Conservation (phyloP, 306 rosid genomes). For the Sindora glabra region DNA sequence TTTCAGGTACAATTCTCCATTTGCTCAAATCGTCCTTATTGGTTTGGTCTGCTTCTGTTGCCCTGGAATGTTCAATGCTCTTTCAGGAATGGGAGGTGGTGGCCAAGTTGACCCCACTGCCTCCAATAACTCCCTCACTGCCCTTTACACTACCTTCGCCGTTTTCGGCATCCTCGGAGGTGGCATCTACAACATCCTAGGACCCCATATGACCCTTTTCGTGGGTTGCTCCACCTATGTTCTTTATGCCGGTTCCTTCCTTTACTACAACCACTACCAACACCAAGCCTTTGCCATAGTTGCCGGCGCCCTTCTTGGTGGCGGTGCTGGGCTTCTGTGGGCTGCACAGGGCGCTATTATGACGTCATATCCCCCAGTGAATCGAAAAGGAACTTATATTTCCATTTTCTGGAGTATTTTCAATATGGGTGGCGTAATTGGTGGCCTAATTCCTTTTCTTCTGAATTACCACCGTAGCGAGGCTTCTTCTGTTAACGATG, state of each 20-base stretch:
- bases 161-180: slow-evolving; percentile 85
- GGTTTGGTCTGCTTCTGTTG: slow-evolving; percentile 90
- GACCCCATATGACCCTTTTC: slow-evolving; percentile 74
- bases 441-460: slow-evolving; percentile 72
- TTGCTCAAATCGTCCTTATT: slow-evolving; percentile 47
- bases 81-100: slow-evolving; percentile 88
- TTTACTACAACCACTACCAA: slow-evolving; percentile 74
- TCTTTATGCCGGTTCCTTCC: slow-evolving; percentile 81
- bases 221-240: slow-evolving; percentile 67
- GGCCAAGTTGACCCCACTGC: slow-evolving; percentile 74
- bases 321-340: slow-evolving; percentile 89
- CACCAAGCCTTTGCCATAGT: slow-evolving; percentile 50
- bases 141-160: slow-evolving; percentile 71
- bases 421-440: slow-evolving; percentile 90
- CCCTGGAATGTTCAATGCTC: slow-evolving; percentile 95
- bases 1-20: slow-evolving; percentile 68
- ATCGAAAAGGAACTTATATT: slow-evolving; percentile 76
- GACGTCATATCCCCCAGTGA: slow-evolving; percentile 82
- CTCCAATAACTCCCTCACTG: slow-evolving; percentile 73
- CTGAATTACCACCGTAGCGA: slow-evolving; percentile 42
- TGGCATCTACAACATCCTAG: slow-evolving; percentile 88
- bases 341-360: slow-evolving; percentile 85
- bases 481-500: slow-evolving; percentile 72
- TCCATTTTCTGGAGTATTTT: slow-evolving; percentile 85
- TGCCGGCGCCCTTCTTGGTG: slow-evolving; percentile 64